Evolutionary conservation across 768 basidiomycete genomes (phyloP).

Genomic region (Erythrobasidium yunnanense): DNA sequence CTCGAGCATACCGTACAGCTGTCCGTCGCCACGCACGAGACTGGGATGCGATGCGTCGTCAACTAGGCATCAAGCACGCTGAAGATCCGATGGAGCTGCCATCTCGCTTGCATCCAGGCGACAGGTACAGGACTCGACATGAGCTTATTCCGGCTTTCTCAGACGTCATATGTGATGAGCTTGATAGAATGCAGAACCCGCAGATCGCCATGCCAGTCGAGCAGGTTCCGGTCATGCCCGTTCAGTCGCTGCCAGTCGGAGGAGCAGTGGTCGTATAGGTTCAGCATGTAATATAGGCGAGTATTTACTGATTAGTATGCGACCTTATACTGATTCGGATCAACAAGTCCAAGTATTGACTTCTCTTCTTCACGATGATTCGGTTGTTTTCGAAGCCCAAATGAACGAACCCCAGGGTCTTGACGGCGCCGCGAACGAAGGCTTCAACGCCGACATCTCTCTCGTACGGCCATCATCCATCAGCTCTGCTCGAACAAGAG

Average conservation of each 20-base stretch:
- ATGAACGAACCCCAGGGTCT: no score
- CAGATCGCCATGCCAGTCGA: neutral
- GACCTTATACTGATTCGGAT: no score
- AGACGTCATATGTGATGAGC: neutral
- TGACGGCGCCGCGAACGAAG: conserved; percentile 7
- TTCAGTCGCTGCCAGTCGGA: neutral
- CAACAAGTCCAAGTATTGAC: no score
- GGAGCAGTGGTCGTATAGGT: no score
- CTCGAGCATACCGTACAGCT: neutral
- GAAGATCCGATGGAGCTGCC: neutral
- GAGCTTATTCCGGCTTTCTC: neutral
- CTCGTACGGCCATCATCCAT: neutral
- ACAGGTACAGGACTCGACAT: neutral
- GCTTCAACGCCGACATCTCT: conserved; percentile 21
- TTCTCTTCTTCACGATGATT: no score
- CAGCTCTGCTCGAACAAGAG: neutral
- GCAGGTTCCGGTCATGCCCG: neutral
- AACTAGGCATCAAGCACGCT: neutral
- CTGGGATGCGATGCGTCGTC: neutral
- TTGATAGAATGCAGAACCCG: neutral
- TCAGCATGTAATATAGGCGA: no score
- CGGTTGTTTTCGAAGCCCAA: no score
- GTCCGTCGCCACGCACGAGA: neutral
- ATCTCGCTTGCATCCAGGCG: neutral
- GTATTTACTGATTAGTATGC: no score